These are phyloP conservation scores for Epicoccum sorghinum DNA, from an alignment of 2,329 filamentous ascomycete species.

Conservation along the genomic window DNA sequence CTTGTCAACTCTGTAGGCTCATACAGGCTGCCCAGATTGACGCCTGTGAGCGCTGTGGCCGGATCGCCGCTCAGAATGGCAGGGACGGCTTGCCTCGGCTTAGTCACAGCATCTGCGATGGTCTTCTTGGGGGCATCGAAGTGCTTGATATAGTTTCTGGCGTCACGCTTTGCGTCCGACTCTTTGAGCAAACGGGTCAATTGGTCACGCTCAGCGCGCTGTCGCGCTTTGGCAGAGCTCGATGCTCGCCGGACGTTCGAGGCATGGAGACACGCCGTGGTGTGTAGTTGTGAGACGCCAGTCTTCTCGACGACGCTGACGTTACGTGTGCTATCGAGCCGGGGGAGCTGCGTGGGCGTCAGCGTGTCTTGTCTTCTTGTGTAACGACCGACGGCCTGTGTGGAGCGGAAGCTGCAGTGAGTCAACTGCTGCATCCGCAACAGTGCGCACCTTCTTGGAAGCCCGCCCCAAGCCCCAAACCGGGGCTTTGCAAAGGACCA, in stretches of 20 bases:
- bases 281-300: constrained; percentile 17
- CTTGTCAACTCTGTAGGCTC: constrained; percentile 65
- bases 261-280: constrained; percentile 12
- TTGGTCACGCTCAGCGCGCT: constrained; percentile 45
- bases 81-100: constrained; percentile 22
- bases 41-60: constrained; percentile 53
- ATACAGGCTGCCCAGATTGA: constrained; percentile 68
- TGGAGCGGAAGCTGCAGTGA: constrained; percentile 8
- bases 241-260: constrained; percentile 28
- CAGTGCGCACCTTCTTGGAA: constrained; percentile 26
- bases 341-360: constrained; percentile 24
- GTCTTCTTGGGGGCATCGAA: constrained; percentile 61
- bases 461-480: constrained; percentile 40
- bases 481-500: constrained; percentile 46
- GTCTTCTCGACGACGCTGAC: constrained; percentile 5
- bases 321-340: constrained; percentile 28
- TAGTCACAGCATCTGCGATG: constrained; percentile 12
- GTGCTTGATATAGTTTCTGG: constrained; percentile 87
- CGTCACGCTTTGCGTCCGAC: constrained; percentile 90
- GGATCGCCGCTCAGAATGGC: constrained; percentile 39
- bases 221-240: constrained; percentile 43
- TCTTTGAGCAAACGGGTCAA: constrained; percentile 70
- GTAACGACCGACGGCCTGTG: not conserved
- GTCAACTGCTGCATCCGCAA: constrained; percentile 10
- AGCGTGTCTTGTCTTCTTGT: constrained; percentile 3